Percentiles rank a stretch among this genome's conserved stretches.
These are phyloP conservation scores for Stephania japonica DNA, from an alignment of 164 flowering plant species.

Conservation along the genomic window DNA sequence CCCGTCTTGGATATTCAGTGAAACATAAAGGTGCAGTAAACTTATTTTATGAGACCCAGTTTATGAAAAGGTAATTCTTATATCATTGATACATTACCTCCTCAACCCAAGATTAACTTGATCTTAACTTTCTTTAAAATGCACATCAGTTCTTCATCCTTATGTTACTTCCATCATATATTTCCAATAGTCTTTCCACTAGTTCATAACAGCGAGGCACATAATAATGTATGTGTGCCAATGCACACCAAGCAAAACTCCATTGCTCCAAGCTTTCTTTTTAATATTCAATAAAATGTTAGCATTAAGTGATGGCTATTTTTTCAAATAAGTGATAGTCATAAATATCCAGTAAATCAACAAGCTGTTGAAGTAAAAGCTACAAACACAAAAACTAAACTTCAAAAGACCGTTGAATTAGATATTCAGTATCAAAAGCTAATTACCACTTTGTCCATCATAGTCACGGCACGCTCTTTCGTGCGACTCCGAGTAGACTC, in stretches of 20 bases:
- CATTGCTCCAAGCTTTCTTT: neutral
- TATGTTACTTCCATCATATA: neutral
- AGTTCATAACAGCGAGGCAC: neutral
- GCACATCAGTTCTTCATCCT: neutral
- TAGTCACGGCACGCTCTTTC: conserved; percentile 76
- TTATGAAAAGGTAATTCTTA: neutral
- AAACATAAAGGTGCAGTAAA: neutral
- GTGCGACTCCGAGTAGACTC: conserved; percentile 85
- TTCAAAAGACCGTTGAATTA: neutral
- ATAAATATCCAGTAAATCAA: neutral
- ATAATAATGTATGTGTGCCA: neutral
- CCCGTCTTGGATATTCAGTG: neutral
- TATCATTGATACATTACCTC: neutral
- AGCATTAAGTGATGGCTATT: neutral
- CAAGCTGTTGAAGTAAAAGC: neutral
- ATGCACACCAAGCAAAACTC: neutral
- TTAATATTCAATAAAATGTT: neutral
- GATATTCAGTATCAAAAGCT: neutral
- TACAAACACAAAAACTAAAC: neutral
- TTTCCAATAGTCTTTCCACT: neutral
- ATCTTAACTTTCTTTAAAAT: neutral
- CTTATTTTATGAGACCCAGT: neutral
- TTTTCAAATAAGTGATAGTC: neutral
- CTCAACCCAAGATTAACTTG: neutral
- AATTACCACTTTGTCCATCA: conserved; percentile 82